These are phyloP conservation scores for Diplodia seriata DNA, from an alignment of 2,329 filamentous ascomycete species.

Conservation along the genomic window DNA sequence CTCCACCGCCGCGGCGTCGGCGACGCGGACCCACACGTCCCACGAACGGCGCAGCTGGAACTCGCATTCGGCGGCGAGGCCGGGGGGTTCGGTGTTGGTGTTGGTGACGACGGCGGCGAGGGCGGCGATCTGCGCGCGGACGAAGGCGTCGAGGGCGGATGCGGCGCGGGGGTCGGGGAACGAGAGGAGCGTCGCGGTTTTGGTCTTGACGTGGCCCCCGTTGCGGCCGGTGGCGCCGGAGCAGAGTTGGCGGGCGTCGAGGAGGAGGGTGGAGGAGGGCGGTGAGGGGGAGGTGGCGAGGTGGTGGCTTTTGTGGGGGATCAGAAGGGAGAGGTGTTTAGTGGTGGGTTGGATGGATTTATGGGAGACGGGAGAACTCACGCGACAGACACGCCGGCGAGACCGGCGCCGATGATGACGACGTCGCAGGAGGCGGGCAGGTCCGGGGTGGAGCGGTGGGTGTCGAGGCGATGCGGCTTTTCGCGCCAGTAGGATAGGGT, in stretches of 20 bases:
- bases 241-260: slow-evolving; percentile 59
- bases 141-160: slow-evolving; percentile 35
- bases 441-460: slow-evolving; percentile 40
- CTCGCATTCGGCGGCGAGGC: slow-evolving; percentile 36
- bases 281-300: slow-evolving; percentile 41
- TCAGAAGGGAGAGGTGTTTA: background rate
- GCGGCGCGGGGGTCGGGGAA: background rate
- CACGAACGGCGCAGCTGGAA: slow-evolving; percentile 38
- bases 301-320: background rate
- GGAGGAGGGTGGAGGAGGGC: slow-evolving; percentile 37
- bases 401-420: slow-evolving; percentile 69
- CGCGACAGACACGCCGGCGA: slow-evolving; percentile 69
- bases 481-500: slow-evolving; percentile 48
- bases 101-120: slow-evolving; percentile 36
- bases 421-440: slow-evolving; percentile 42
- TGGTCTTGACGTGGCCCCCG: slow-evolving; percentile 58
- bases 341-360: background rate
- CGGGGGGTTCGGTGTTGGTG: too few relatives aligned
- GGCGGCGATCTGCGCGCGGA: slow-evolving; percentile 1
- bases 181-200: slow-evolving; percentile 50
- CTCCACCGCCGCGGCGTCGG: background rate
- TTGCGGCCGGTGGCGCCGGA: slow-evolving; percentile 63
- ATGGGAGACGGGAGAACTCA: slow-evolving; percentile 63
- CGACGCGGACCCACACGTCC: background rate
- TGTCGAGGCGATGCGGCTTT: slow-evolving; percentile 40